Conservation (phyloP, 1,284 basidiomycete genomes). For the Ustilago crameri region DNA sequence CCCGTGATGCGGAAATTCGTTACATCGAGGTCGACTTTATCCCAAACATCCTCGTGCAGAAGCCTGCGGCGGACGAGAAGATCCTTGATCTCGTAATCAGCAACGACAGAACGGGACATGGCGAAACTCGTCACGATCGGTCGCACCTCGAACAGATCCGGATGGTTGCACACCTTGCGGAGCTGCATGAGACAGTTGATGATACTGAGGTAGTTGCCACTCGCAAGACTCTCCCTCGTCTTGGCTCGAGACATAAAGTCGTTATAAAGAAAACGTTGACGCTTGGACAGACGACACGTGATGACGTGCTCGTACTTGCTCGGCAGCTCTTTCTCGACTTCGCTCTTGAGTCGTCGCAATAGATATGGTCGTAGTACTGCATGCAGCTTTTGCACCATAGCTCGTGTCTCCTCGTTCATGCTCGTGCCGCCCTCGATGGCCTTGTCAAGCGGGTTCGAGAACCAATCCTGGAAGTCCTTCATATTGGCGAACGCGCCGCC, state of each 20-base stretch:
- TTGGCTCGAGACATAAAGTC: slow-evolving; percentile 95
- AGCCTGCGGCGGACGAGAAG: slow-evolving; percentile 81
- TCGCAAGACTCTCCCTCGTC: slow-evolving; percentile 84
- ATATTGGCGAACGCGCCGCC: slow-evolving; percentile 86
- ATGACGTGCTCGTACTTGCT: slow-evolving; percentile 95
- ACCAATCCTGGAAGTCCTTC: slow-evolving; percentile 96
- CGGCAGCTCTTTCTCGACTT: slow-evolving; percentile 95
- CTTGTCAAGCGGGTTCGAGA: slow-evolving; percentile 86
- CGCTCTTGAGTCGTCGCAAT: slow-evolving; percentile 90
- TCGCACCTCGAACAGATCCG: slow-evolving; percentile 92
- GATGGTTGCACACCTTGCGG: slow-evolving; percentile 82
- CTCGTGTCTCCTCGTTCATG: slow-evolving; percentile 84
- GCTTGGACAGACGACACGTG: slow-evolving; percentile 89
- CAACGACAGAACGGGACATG: slow-evolving; percentile 81
- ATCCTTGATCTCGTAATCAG: slow-evolving; percentile 88
- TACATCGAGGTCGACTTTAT: slow-evolving; percentile 75
- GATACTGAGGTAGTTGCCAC: slow-evolving; percentile 82
- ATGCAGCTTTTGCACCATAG: slow-evolving; percentile 88
- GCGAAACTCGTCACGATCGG: slow-evolving; percentile 92
- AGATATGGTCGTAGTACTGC: slow-evolving; percentile 92
- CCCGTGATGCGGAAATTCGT: slow-evolving; percentile 77
- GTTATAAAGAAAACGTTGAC: slow-evolving; percentile 96
- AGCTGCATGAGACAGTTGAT: slow-evolving; percentile 98
- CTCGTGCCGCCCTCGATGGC: slow-evolving; percentile 87
- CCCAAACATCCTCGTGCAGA: slow-evolving; percentile 71